Evolutionary conservation across 805 yeast genomes (phyloP).

Genomic region (Saccharomycopsis fodiens): DNA sequence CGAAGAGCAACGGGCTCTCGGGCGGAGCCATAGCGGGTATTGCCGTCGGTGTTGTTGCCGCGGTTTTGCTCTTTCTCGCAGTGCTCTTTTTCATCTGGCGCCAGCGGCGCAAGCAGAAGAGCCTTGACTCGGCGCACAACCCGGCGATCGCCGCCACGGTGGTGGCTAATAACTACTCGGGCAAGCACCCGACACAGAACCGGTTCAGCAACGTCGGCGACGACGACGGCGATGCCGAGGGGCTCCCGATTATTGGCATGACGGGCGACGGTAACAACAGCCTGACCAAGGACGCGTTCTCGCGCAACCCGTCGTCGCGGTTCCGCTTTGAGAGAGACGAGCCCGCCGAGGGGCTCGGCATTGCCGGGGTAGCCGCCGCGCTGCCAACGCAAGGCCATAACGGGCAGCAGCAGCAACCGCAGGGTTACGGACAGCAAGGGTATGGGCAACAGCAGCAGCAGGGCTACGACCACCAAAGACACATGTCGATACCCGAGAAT

Average conservation of each 20-base stretch:
- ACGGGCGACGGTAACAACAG: conserved; percentile 18
- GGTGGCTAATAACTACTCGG: conserved; percentile 17
- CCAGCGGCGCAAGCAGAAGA: conserved; percentile 17
- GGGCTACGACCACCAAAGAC: not conserved
- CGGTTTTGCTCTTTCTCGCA: conserved; percentile 9
- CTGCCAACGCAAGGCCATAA: not conserved
- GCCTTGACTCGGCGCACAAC: conserved; percentile 18
- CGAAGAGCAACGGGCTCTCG: not conserved
- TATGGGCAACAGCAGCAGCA: no score
- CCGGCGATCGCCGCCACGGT: conserved; percentile 20
- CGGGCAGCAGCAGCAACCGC: not conserved
- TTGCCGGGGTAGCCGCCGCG: not conserved
- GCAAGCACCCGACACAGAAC: conserved; percentile 11
- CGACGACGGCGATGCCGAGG: conserved; percentile 10
- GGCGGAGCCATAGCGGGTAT: conserved; percentile 20
- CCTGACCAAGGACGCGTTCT: conserved; percentile 3
- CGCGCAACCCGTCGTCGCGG: conserved; percentile 18
- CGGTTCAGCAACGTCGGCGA: conserved; percentile 7
- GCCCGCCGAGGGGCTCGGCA: not conserved
- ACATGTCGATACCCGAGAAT: not conserved
- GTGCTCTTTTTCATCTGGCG: conserved; percentile 19
- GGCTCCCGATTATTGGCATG: conserved; percentile 16
- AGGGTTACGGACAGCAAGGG: not conserved
- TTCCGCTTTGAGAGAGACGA: conserved; percentile 4
- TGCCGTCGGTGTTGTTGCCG: conserved; percentile 18